These are phyloP conservation scores for Tylopilus sp. DNA, from an alignment of 1,284 basidiomycete genomes.

Conservation along the genomic window DNA sequence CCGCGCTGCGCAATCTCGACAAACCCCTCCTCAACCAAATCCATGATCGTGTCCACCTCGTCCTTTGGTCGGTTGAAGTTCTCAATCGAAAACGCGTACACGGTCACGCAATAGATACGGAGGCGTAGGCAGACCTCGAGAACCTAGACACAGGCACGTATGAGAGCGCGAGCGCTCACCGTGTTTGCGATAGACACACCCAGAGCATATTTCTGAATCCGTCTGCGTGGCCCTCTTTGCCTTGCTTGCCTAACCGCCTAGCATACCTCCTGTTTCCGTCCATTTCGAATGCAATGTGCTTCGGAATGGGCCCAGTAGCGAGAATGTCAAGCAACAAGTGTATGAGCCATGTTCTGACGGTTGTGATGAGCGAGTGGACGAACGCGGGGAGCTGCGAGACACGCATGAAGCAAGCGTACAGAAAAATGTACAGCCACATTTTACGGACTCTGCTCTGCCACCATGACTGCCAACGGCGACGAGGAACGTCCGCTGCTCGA, in stretches of 20 bases:
- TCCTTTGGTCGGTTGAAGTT: slow-evolving; percentile 91
- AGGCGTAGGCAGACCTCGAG: slow-evolving; percentile 83
- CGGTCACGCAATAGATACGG: slow-evolving; percentile 81
- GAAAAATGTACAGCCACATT: slow-evolving; percentile 11
- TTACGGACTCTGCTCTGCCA: not conserved
- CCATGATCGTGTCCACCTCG: slow-evolving; percentile 91
- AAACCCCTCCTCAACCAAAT: slow-evolving; percentile 81
- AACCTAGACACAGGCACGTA: slow-evolving; percentile 56
- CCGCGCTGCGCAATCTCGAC: slow-evolving; percentile 83
- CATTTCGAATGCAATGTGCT: slow-evolving; percentile 96
- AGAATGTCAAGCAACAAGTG: slow-evolving; percentile 65
- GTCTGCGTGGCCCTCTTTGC: slow-evolving; percentile 81
- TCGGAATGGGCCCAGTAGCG: slow-evolving; percentile 83
- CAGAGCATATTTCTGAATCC: slow-evolving; percentile 85
- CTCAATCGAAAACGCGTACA: slow-evolving; percentile 96
- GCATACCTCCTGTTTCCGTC: slow-evolving; percentile 97
- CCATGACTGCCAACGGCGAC: slow-evolving; percentile 28
- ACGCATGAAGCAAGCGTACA: slow-evolving; percentile 4
- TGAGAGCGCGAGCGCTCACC: not conserved
- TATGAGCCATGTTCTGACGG: slow-evolving; percentile 35
- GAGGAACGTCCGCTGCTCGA: slow-evolving; percentile 34
- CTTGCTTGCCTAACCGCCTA: slow-evolving; percentile 65
- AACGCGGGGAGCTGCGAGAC: slow-evolving; percentile 25
- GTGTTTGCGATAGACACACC: no score
- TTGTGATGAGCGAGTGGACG: slow-evolving; percentile 21